Base-by-base conservation (phyloP, 164 flowering plant species). In the Aristolochia fimbriata region DNA sequence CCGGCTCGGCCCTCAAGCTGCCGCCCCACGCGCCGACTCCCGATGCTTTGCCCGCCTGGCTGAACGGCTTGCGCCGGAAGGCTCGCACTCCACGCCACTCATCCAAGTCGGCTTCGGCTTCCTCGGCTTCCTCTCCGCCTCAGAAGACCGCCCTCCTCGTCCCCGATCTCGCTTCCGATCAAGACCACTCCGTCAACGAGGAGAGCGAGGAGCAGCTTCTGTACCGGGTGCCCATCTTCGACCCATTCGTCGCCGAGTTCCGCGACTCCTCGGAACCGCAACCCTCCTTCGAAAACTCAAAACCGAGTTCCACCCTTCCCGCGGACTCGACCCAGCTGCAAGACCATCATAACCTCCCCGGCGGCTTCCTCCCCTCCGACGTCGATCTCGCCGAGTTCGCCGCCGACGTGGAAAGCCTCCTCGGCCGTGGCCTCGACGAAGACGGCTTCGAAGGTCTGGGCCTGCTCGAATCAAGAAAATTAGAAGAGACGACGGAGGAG, bases 321-420 rank as follows among this genome's bases (percentile, higher is more conserved):
- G 55, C 41, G 1, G 53, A 17, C 4, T 11, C 16, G 67, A 57
- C 7, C 7, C 23, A 47, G n/a, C 15, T 0, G 55, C 27, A 2
- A 51, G 19, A 67, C 61, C 21, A 41, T n/a, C 77, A 71, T 17
- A 61, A 62, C 41, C 47, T 77, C 7, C 66, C 75, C 11, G 78
- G 43, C 7, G 20, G 80, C 59, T 74, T 78, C 69, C 73, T 81
- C 12, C 82, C 89, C 2, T 75, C 82, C 19, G 92, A 91, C 27
- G 75, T 82, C 79, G 97, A 91, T 43, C 78, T 86, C 1, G 94
- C 76, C 0, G 90, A 87, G 46, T 91, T 91, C 54, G 93, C 96
- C 0, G 97, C 96, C 10, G 91, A 91, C 55, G 90, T 91, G 4
- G 92, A 91, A 71, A 82, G 77, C 58, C 68, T 91, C 49, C 65